Base-by-base conservation (phyloP, 495 filamentous ascomycete species). In the Hyaloscypha hepaticicola region DNA sequence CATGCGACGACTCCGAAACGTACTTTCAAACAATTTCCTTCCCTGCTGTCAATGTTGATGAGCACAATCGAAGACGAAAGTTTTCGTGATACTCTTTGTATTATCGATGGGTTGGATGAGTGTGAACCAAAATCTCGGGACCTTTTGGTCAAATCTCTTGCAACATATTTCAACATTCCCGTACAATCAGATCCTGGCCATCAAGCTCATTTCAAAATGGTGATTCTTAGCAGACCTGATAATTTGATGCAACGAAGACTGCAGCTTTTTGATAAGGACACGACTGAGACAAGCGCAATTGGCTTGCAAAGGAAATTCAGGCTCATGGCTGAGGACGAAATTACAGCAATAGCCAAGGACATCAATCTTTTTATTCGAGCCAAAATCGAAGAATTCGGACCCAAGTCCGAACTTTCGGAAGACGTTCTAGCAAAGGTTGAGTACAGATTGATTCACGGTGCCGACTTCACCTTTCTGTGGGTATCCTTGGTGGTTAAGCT, bases 21-120 rank as follows among this genome's bases (percentile, higher is more conserved):
- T 5, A 50, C 48, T 1, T 50, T 50, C n/a, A 50, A 50, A 16
- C 48, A 50, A 16, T 50, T 50, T 19, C 9, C 48, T 6, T n/a
- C 9, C 48, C 3, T 50, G 16, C 22, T 12, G 16, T 50, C 48
- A 50, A 24, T 50, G 22, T 50, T 58, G 26, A 33, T 28, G 55
- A 33, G 31, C 22, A 58, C 55, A 5, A 58, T 58, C 29, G 26
- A 58, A 21, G 55, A 58, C 27, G 27, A 58, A 33, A 58, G 26
- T 24, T 33, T 58, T 21, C 26, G 31, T n/a, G 55, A 58, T 58
- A 58, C 55, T 29, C 14, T 58, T 31, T 58, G 55, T 19, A 33
- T 58, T 58, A 19, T 58, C 29, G 27, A 58, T 33, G 55, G n/a
- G 12, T 16, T 58, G 55, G 55, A 58, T 58, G 55, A 34, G 55